These are phyloP conservation scores for Nannizziopsis arthrosporioides DNA, from an alignment of 2,329 filamentous ascomycete genomes.

Conservation along the genomic window DNA sequence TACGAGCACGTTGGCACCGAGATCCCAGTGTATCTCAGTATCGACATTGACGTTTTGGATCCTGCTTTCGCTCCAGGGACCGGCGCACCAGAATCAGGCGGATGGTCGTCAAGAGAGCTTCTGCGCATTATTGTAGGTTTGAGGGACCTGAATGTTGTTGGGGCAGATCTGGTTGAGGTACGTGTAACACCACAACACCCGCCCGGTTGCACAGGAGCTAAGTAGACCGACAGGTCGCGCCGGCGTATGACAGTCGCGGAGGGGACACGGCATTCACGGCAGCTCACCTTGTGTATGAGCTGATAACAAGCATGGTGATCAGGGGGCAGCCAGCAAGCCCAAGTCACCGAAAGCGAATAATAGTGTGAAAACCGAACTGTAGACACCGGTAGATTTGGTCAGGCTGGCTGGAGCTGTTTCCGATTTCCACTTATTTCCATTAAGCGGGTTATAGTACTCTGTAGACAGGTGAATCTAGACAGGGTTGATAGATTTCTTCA, in stretches of 20 bases:
- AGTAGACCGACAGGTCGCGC: constrained; percentile 33
- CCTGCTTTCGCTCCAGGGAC: constrained; percentile 61
- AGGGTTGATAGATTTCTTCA: too few relatives aligned
- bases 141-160: constrained; percentile 69
- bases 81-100: constrained; percentile 78
- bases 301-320: constrained; percentile 50
- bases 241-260: constrained; percentile 66
- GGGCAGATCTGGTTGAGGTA: constrained; percentile 82
- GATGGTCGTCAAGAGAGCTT: constrained; percentile 81
- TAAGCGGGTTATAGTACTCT: too few relatives aligned
- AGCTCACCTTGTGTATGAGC: constrained; percentile 73
- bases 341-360: too few relatives aligned
- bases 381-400: too few relatives aligned
- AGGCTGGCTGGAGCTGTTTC: too few relatives aligned
- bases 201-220: too few relatives aligned
- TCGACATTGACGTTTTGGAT: constrained; percentile 72
- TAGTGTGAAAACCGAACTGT: too few relatives aligned
- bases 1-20: constrained; percentile 58
- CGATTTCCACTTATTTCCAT: too few relatives aligned
- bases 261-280: constrained; percentile 77
- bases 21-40: constrained; percentile 65
- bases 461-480: too few relatives aligned
- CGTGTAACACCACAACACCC: too few relatives aligned
- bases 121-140: constrained; percentile 72
- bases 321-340: too few relatives aligned